Evolutionary conservation across 257 asterid species (phyloP), one percentile per base, ranked within the genome.

Genomic region (Petunia secreta): DNA sequence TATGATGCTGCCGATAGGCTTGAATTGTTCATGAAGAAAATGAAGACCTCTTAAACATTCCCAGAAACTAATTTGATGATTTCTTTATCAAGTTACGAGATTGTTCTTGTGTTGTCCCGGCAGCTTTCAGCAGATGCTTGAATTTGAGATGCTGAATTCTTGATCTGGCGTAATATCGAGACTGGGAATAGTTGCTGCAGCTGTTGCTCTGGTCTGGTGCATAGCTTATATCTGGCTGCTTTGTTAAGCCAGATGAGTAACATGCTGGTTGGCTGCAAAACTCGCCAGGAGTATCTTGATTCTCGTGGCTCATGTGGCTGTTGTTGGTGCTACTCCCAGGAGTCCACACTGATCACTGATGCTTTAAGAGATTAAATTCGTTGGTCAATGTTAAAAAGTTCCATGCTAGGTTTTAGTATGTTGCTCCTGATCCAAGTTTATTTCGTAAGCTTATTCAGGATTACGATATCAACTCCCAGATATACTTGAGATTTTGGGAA

Each of bases 21-120:
- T 66, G 92, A 88, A 80, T 89, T 83, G 65, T 88, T 79, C 81
- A 91, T 91, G 88, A 94, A 91, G 87, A 87, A 82, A 77, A 90
- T 90, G 96, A 89, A 91, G 79, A 84, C 92, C 36, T 77, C 85
- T 40, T 85, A 89, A 89, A 79, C 59, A 79, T 25, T 69, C 41
- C 57, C 16, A 58, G 76, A 48, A 25, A 46, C 16, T 69, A 8
- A 16, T 69, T 46, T 44, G 58, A 69, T 69, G 76, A 44, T 46
- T 46, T 5, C 34, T 43, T 9, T 16, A 46, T 9, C 58, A 25
- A 44, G 76, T 69, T 41, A 25, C 76, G 46, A 46, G 76, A 16
- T 69, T 69, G 16, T 46, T 2, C 46, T 69, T 5, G 9, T 69
- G 39, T n/a, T 9, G 76, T 9, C 41, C 58, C 58, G 16, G 58